phyloP scores from a whole-genome alignment of 768 basidiomycete genomes.

The Ramaria sp. region DNA sequence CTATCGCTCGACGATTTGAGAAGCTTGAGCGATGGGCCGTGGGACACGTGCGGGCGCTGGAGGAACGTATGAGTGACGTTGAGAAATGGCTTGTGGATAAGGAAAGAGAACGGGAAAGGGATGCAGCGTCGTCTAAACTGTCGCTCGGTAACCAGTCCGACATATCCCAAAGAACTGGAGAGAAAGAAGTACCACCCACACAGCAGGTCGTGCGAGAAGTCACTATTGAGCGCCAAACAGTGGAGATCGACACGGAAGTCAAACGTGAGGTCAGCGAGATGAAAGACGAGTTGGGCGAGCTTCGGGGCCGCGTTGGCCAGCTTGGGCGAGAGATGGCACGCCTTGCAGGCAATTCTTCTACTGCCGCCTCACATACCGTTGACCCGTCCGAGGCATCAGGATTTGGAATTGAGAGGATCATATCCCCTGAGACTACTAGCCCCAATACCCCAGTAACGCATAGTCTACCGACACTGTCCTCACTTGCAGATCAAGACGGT shows the following conservation, averaged over 20 bases:
- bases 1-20: conserved; percentile 72
- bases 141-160: not conserved
- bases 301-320: conserved; percentile 63
- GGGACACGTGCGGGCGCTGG: conserved; percentile 78
- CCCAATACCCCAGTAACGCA: conserved; percentile 1
- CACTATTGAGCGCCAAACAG: conserved; percentile 7
- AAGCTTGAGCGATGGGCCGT: conserved; percentile 88
- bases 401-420: conserved; percentile 5
- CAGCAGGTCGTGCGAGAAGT: conserved; percentile 12
- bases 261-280: conserved; percentile 40
- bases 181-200: not conserved
- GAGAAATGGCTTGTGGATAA: conserved; percentile 83
- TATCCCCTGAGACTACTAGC: conserved; percentile 11
- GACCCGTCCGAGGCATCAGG: conserved; percentile 7
- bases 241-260: conserved; percentile 16
- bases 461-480: not conserved
- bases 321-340: conserved; percentile 76
- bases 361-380: conserved; percentile 2
- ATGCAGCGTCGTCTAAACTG: conserved; percentile 8
- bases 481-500: not conserved
- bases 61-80: conserved; percentile 87
- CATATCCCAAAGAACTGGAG: not conserved
- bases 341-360: conserved; percentile 30
- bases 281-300: conserved; percentile 58
- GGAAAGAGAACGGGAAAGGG: conserved; percentile 53